Evolutionary conservation across 768 basidiomycete species (phyloP).

Genomic region (Panaeolus cyanescens): DNA sequence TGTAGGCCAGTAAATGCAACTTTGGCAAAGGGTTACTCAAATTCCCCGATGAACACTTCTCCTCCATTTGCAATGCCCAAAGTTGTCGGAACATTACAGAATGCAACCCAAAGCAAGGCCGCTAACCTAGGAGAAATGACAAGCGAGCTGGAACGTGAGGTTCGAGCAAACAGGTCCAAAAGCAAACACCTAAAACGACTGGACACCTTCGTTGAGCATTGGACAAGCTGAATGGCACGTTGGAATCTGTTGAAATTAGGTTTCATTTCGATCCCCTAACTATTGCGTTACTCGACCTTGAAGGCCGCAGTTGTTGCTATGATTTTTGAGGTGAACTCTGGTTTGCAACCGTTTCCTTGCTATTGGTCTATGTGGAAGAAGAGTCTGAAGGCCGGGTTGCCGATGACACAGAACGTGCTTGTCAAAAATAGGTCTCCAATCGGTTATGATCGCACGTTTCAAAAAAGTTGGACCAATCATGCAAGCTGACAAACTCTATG

Average conservation of each 20-base stretch:
- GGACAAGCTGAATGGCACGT: neutral
- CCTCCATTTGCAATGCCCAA: slow-evolving; percentile 20
- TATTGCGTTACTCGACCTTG: too few species aligned
- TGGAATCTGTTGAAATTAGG: neutral
- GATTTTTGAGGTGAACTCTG: too few species aligned
- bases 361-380: neutral
- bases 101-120: slow-evolving; percentile 6
- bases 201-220: slow-evolving; percentile 16
- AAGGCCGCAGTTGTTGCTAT: too few species aligned
- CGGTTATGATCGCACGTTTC: neutral
- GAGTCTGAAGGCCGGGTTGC: neutral
- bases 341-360: neutral
- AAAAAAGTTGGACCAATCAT: neutral
- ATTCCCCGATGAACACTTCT: slow-evolving; percentile 17
- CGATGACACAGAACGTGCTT: neutral
- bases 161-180: slow-evolving; percentile 11
- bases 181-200: slow-evolving; percentile 12
- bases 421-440: too few species aligned
- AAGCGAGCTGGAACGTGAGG: slow-evolving; percentile 15
- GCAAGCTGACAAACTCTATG: neutral
- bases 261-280: too few species aligned
- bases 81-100: slow-evolving; percentile 13
- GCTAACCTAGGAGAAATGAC: slow-evolving; percentile 16
- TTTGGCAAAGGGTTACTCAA: slow-evolving; percentile 15
- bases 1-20: slow-evolving; percentile 15